Base-by-base conservation (phyloP, 208 protist genomes). In the Balamuthia mandrillaris region DNA sequence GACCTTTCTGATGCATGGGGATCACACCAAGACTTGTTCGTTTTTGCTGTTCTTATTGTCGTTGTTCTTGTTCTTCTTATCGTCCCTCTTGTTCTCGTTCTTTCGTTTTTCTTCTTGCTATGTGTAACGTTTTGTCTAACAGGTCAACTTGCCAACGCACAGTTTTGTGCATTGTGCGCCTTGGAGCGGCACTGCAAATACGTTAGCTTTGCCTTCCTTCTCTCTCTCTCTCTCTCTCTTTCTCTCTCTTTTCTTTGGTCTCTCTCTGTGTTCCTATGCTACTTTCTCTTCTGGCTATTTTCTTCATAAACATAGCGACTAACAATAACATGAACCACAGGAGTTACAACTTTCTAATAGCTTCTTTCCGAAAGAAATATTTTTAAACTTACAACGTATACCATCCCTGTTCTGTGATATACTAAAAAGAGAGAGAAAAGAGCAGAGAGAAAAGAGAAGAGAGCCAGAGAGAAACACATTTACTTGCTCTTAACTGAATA, bases 351-450 rank as follows among this genome's bases (percentile, higher is more conserved):
- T n/a, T 56, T 18, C n/a, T 56, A 18, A 24, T 56, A 82, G 75
- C 49, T 82, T 82, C 44, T 82, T 82, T 37, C 75, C 75, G 4
- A 21, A 29, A 3, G 35, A 65, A 2, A 82, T 82, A 47, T 82
- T 82, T 21, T 54, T 82, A 47, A 65, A 82, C 24, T 42, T 82
- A 1, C 49, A 42, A 44, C 12, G 75, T 82, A 66, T 42, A 3
- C 45, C 58, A 21, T 66, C 18, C 58, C 9, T 66, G 27, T 66
- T 35, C 29, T 66, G 18, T 10, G 29, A 7, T 35, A 14, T 56
- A 56, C n/a, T n/a, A 56, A n/a, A n/a, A 58, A 18, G 9, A 18
- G n/a, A 58, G 4, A 2, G n/a, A 58, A 24, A 63, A 24, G 29
- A 63, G 29, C 52, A 7, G 24, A 33, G 52, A 21, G 7, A 21